Evolutionary conservation across 176 grass and related monocot genomes (phyloP).

Genomic region (Elaeis guineensis): DNA sequence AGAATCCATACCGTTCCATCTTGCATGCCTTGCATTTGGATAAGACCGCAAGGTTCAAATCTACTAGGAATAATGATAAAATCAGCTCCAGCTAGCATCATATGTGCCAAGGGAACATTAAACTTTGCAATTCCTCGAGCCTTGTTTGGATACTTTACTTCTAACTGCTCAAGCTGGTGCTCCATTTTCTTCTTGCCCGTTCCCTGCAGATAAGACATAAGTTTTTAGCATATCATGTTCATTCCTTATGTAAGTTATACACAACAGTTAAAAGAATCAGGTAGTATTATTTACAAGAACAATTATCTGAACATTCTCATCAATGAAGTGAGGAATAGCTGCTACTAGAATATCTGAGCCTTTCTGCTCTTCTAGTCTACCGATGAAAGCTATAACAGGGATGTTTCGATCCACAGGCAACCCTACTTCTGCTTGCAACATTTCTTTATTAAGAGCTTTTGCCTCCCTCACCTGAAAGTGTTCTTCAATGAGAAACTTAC

Average conservation of each 20-base stretch:
- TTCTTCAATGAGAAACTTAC: too few relatives aligned
- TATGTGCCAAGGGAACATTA: conserved; percentile 50
- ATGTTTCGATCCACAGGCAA: conserved; percentile 12
- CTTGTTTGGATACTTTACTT: conserved; percentile 46
- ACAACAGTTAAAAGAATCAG: too few relatives aligned
- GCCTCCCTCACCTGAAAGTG: conserved; percentile 15
- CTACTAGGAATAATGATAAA: conserved; percentile 55
- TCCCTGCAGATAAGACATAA: conserved; percentile 9
- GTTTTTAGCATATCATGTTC: too few relatives aligned
- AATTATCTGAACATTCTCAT: conserved; percentile 24
- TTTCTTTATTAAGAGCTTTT: conserved; percentile 21
- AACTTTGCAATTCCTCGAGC: conserved; percentile 54
- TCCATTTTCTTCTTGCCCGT: conserved; percentile 22
- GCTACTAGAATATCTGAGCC: conserved; percentile 23
- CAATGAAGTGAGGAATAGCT: conserved; percentile 19
- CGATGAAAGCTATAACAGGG: conserved; percentile 14
- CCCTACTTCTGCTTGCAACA: conserved; percentile 19
- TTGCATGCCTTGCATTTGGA: conserved; percentile 70
- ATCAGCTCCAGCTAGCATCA: conserved; percentile 62
- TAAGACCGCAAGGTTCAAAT: conserved; percentile 67
- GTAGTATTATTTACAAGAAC: conserved; percentile 6
- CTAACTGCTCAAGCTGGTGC: conserved; percentile 25
- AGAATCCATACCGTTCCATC: conserved; percentile 42
- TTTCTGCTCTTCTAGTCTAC: conserved; percentile 27
- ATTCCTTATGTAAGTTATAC: too few relatives aligned